Evolutionary conservation across 257 asterid species (phyloP).

Genomic region (Solanum pinnatisectum): DNA sequence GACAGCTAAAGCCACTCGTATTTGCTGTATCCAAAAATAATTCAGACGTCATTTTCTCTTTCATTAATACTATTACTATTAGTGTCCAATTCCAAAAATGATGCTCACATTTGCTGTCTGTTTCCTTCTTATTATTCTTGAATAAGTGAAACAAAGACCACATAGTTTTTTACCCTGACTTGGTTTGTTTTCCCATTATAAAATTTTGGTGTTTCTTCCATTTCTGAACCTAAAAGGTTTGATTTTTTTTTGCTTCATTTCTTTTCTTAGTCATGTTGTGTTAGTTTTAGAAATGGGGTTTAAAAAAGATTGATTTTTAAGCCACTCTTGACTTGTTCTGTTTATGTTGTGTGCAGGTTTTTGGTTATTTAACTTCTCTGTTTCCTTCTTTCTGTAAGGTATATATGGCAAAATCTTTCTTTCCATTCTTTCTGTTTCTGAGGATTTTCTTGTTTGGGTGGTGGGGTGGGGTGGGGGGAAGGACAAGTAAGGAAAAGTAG

Average conservation of each 20-base stretch:
- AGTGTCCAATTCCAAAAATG: not conserved
- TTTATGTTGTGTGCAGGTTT: not conserved
- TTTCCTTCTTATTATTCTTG: not conserved
- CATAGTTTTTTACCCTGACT: not conserved
- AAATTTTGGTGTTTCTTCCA: not conserved
- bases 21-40: not conserved
- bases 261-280: not conserved
- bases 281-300: not conserved
- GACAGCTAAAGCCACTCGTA: not conserved
- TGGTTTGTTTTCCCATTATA: not conserved
- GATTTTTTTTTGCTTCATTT: not conserved
- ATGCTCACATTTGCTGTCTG: conserved; percentile 1
- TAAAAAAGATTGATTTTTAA: not conserved
- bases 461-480: not conserved
- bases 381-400: not conserved
- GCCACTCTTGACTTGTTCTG: not conserved
- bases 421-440: not conserved
- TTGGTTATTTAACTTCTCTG: not conserved
- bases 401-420: not conserved
- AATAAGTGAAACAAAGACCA: not conserved
- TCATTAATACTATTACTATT: not conserved
- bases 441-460: not conserved
- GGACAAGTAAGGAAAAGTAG: not conserved
- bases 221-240: not conserved
- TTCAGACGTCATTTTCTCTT: not conserved